Evolutionary conservation across 192 early-diverging fungal species (phyloP), one percentile per base, ranked within the genome.

Genomic region (Phycomyces nitens): DNA sequence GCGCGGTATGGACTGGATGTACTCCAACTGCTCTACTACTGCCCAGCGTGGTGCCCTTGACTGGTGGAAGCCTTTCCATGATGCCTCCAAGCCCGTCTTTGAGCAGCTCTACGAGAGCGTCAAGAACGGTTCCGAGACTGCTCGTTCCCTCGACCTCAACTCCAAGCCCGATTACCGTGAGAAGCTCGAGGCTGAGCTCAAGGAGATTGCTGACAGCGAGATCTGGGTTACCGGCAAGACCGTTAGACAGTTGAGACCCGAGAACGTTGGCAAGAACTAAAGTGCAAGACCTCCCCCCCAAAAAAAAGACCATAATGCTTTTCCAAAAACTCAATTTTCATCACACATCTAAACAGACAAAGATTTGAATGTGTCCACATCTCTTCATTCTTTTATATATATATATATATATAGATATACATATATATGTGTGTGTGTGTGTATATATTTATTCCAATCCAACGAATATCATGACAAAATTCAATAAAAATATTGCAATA

Each of bases 1-100:
- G 76, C 91, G 94, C 69, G 96, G 96, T 62, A 96, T 96, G 94
- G 69, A 66, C 41, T 94, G 91, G 91, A 98, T 98, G 94, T 98
- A 94, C 79, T 89, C 91, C 78, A 92, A 92, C 83, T 98, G 96
- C 84, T 93, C 91, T 34, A 96, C 94, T 52, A 98, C 94, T 39
- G 96, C 96, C 44, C 89, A 93, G 73, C 87, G 96, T 58, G 96
- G 94, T 66, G 96, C 96, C 50, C 82, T 98, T 43, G 96, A 98
- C 88, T 98, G 96, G 96, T 91, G 88, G 77, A 88, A 92, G 60
- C 82, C 86, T 69, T 98, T 98, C 89, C 87, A 94, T 76, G 82
- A 89, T 65, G 90, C 89, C 60, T 88, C 92, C 65, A 93, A 94
- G 84, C 96, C 96, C 24, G 90, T 98, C 41, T 96, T 96, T 79